phyloP scores from a whole-genome alignment of 2,329 filamentous ascomycete genomes.

The Sporothrix variecibatus region DNA sequence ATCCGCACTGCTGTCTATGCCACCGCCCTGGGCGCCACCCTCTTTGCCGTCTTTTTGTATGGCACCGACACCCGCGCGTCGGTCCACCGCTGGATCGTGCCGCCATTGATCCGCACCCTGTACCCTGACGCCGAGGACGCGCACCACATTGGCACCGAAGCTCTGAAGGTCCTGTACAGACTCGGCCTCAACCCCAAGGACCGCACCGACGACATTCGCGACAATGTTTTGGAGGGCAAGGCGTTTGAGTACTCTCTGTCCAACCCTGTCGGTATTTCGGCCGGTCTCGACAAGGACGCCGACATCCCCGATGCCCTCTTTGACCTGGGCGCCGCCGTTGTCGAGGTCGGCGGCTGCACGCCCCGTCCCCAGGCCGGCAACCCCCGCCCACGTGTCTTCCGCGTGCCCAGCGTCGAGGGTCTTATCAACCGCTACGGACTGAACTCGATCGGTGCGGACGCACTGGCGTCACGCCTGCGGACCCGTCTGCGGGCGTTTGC shows the following conservation, averaged over 20 bases:
- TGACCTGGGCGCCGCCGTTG: conserved; percentile 78
- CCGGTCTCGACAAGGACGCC: conserved; percentile 91
- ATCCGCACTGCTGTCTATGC: conserved; percentile 45
- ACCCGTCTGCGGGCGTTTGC: conserved; percentile 79
- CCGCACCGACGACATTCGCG: conserved; percentile 53
- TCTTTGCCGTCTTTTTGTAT: conserved; percentile 63
- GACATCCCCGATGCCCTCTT: conserved; percentile 85
- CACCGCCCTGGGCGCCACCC: conserved; percentile 44
- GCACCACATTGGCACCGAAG: conserved; percentile 75
- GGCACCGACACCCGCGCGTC: conserved; percentile 74
- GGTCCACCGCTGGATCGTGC: conserved; percentile 66
- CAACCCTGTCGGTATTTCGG: conserved; percentile 94
- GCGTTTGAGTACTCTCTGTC: conserved; percentile 74
- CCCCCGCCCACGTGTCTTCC: conserved; percentile 82
- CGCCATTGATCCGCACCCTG: conserved; percentile 64
- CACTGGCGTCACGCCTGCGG: conserved; percentile 76
- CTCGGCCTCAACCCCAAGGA: conserved; percentile 82
- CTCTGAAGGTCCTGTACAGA: conserved; percentile 71
- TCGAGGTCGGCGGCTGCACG: conserved; percentile 91
- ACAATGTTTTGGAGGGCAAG: conserved; percentile 44
- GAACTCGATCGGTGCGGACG: conserved; percentile 87
- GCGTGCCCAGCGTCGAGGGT: conserved; percentile 78
- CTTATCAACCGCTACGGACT: conserved; percentile 96
- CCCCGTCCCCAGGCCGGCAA: conserved; percentile 88
- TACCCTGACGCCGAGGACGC: conserved; percentile 85